phyloP scores from a whole-genome alignment of 202 grass and related monocot genomes.

The Carex sylvatica region DNA sequence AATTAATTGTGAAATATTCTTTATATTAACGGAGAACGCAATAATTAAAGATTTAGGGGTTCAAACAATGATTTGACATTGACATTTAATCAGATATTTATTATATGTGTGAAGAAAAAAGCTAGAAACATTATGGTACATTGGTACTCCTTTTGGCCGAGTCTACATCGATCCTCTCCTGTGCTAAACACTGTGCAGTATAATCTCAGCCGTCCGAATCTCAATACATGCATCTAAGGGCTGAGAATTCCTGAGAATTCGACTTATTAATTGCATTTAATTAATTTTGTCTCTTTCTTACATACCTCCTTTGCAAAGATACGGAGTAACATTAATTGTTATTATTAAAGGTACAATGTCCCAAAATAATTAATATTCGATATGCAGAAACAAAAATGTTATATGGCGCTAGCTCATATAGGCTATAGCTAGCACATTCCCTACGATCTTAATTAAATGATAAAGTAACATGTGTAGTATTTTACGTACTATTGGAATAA shows the following conservation, averaged over 20 bases:
- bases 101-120: neutral
- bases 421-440: neutral
- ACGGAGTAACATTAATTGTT: neutral
- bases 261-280: constrained; percentile 17
- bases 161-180: neutral
- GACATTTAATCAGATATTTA: constrained; percentile 25
- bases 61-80: constrained; percentile 22
- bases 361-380: neutral
- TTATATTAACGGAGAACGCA: neutral
- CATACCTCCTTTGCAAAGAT: constrained; percentile 9
- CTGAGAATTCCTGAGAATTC: neutral
- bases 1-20: neutral
- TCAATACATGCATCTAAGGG: neutral
- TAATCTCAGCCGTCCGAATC: neutral
- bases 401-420: neutral
- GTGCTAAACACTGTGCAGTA: neutral
- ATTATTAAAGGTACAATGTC: constrained; percentile 11
- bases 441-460: neutral
- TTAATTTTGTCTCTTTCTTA: constrained; percentile 17
- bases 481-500: neutral
- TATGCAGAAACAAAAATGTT: constrained; percentile 6
- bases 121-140: constrained; percentile 12
- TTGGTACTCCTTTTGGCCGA: neutral
- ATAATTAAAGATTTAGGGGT: constrained; percentile 7
- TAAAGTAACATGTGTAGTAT: neutral